phyloP scores from a whole-genome alignment of 73 alveolate genomes.

The Loxodes magnus region DNA sequence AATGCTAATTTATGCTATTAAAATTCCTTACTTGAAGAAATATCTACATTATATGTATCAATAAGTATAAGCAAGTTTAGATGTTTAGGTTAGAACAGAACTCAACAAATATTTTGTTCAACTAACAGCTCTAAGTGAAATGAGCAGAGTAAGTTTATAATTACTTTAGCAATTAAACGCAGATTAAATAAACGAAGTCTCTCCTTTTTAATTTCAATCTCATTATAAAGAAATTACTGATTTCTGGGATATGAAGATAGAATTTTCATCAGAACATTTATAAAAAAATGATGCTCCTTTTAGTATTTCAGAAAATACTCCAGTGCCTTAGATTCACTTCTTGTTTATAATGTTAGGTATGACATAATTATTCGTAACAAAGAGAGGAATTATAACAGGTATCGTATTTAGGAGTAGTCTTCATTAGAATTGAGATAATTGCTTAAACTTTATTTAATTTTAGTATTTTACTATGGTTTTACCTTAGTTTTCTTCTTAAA shows the following conservation, averaged over 20 bases:
- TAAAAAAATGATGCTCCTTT: conserved; percentile 55
- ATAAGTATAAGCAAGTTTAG: too few species aligned
- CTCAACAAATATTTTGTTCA: background rate
- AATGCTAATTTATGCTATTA: background rate
- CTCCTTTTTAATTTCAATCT: background rate
- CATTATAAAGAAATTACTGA: conserved; percentile 10
- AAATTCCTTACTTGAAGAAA: background rate
- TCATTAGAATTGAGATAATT: conserved; percentile 22
- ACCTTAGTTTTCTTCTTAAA: too few species aligned
- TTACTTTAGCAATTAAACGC: background rate
- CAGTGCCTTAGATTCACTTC: conserved; percentile 66
- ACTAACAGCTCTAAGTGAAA: background rate
- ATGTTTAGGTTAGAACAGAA: too few species aligned
- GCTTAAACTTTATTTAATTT: background rate
- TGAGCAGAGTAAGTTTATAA: background rate
- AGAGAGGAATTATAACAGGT: conserved; percentile 67
- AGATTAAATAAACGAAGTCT: background rate
- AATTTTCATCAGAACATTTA: conserved; percentile 44
- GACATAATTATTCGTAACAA: conserved; percentile 59
- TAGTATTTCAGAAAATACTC: conserved; percentile 54
- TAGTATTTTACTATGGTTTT: background rate
- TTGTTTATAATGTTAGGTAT: conserved; percentile 67
- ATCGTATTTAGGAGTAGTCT: conserved; percentile 60
- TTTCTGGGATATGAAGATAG: conserved; percentile 36
- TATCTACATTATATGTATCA: too few species aligned